A percentile compares a stretch with the other conserved stretches of the same genome.
Evolutionary conservation across 179 eudicot species (phyloP).

Genomic region (Silene coronaria): DNA sequence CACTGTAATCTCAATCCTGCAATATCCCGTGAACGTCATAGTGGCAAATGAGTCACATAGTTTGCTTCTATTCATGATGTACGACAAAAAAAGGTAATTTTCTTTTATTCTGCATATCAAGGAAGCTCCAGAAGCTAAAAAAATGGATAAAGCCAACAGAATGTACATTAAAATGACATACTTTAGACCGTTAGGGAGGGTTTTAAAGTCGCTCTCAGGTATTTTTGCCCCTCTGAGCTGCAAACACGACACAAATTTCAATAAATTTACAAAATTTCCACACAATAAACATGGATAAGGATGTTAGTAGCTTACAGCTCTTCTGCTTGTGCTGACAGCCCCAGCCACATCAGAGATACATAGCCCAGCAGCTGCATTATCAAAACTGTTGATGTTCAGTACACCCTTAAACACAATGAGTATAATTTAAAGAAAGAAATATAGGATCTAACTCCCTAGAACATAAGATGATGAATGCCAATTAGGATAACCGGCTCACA

Average conservation of each 20-base stretch:
- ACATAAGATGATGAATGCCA: background rate
- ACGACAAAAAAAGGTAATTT: background rate
- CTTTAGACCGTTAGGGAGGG: constrained; percentile 91
- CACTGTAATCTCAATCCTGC: background rate
- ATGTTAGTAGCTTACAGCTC: constrained; percentile 63
- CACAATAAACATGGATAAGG: background rate
- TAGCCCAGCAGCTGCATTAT: constrained; percentile 62
- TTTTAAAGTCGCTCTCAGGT: constrained; percentile 71
- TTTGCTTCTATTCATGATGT: background rate
- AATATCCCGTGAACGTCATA: background rate
- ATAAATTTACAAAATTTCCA: background rate
- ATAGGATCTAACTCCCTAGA: background rate
- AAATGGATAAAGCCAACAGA: background rate
- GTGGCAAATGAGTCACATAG: background rate
- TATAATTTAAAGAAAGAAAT: background rate
- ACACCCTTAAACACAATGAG: background rate
- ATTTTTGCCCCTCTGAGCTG: constrained; percentile 86
- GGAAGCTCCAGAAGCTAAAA: background rate
- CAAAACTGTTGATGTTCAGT: background rate
- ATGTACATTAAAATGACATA: constrained; percentile 32
- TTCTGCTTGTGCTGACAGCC: constrained; percentile 91
- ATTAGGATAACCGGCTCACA: background rate
- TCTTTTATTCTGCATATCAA: background rate
- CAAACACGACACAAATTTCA: constrained; percentile 15
- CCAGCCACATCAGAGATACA: constrained; percentile 48